phyloP scores from a whole-genome alignment of 2,329 filamentous ascomycete genomes.

The Penicillium expansum region DNA sequence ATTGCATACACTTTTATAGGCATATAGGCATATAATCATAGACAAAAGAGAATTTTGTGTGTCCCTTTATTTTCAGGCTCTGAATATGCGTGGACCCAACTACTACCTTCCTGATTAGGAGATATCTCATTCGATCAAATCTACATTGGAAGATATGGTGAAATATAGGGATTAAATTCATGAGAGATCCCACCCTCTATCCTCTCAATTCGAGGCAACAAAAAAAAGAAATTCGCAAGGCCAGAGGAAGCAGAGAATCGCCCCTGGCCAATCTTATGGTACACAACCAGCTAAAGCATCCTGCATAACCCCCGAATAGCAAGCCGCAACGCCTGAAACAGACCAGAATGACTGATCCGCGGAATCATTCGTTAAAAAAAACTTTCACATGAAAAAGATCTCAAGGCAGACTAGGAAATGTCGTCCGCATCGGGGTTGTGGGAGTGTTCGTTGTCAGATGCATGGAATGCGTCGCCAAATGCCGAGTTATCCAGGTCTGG shows the following conservation, averaged over 20 bases:
- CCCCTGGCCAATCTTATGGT: constrained; percentile 3
- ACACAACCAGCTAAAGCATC: constrained; percentile 8
- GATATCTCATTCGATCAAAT: background rate
- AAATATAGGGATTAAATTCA: constrained; percentile 4
- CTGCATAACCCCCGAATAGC: constrained; percentile 5
- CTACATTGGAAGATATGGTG: background rate
- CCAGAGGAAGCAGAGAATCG: background rate
- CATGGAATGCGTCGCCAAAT: constrained; percentile 79
- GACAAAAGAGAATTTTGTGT: background rate
- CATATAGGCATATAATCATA: background rate
- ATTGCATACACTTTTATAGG: background rate
- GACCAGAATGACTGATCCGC: background rate
- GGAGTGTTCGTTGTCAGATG: constrained; percentile 48
- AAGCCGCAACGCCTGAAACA: constrained; percentile 6
- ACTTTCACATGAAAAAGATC: constrained; percentile 9
- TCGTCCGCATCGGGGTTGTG: constrained; percentile 43
- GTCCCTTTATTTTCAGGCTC: too few species aligned
- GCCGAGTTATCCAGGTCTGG: constrained; percentile 74
- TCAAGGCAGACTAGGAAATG: constrained; percentile 32
- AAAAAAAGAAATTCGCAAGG: background rate
- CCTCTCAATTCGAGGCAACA: background rate
- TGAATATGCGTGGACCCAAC: background rate
- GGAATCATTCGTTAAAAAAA: constrained; percentile 12
- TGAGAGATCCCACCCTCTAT: constrained; percentile 1
- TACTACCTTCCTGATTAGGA: constrained; percentile 6